Evolutionary conservation across 2,329 filamentous ascomycete genomes (phyloP).

Genomic region (Cytospora piceae): DNA sequence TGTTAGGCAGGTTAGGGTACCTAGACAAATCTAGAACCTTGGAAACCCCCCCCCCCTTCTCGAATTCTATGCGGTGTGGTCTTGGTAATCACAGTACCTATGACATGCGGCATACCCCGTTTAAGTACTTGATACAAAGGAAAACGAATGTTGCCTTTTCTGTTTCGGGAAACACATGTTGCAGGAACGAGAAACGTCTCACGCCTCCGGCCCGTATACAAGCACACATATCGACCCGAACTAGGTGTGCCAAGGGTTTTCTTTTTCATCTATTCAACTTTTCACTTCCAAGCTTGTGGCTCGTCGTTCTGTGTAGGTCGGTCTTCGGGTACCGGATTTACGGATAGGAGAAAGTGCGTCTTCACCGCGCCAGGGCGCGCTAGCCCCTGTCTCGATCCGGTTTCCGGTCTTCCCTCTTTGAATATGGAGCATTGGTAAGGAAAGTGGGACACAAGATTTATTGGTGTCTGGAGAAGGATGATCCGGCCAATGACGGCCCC

Average conservation of each 20-base stretch:
- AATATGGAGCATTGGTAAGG: constrained; percentile 21
- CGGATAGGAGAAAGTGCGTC: background rate
- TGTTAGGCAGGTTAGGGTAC: background rate
- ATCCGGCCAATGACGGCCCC: constrained; percentile 9
- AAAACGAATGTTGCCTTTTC: background rate
- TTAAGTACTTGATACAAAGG: background rate
- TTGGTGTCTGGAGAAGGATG: constrained; percentile 11
- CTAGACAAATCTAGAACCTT: background rate
- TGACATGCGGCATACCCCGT: background rate
- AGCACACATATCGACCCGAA: background rate
- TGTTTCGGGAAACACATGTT: background rate
- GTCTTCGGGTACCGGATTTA: too few species aligned
- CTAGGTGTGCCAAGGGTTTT: background rate
- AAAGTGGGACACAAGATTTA: constrained; percentile 22
- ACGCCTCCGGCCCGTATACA: background rate
- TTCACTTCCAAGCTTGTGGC: background rate
- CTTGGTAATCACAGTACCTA: background rate
- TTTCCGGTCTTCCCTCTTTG: constrained; percentile 12
- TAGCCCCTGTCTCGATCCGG: constrained; percentile 26
- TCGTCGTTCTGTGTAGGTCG: background rate
- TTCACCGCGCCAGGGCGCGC: constrained; percentile 11
- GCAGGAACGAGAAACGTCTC: background rate
- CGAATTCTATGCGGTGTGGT: background rate
- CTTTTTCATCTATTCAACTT: background rate
- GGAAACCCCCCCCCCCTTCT: background rate